Conservation (phyloP, 805 yeast species). For the Kluyveromyces nonfermentans region DNA sequence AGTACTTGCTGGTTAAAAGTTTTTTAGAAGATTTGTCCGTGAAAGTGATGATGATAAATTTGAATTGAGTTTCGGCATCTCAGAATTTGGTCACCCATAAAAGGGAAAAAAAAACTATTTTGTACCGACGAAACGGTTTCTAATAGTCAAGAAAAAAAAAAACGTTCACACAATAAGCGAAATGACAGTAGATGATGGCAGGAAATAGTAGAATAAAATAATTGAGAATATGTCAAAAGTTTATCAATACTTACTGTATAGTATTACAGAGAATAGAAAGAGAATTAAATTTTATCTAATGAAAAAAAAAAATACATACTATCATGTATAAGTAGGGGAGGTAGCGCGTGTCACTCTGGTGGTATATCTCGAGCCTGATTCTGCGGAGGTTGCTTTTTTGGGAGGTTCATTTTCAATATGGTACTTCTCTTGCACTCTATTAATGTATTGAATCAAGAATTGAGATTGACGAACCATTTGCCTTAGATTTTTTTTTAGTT, state of each 20-base stretch:
- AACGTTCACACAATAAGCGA: not conserved
- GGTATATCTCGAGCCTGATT: conserved; percentile 8
- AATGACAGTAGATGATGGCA: not conserved
- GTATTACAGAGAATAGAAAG: not conserved
- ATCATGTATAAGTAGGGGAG: conserved; percentile 3
- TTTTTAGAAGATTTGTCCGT: not conserved
- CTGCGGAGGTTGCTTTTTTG: conserved; percentile 5
- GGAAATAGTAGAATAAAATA: too few species aligned
- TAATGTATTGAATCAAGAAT: conserved; percentile 17
- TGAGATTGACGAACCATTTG: conserved; percentile 10
- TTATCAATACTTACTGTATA: not conserved
- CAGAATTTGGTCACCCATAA: not conserved
- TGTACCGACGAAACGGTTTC: not conserved
- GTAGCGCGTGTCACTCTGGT: conserved; percentile 5
- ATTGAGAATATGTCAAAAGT: not conserved
- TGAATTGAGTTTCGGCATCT: not conserved
- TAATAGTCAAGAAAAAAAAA: not conserved
- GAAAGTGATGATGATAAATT: not conserved
- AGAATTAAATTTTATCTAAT: not conserved
- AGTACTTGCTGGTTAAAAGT: not conserved
- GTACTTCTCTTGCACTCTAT: conserved; percentile 13
- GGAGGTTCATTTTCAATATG: conserved; percentile 6
- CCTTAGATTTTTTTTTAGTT: conserved; percentile 10
- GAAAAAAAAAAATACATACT: too few species aligned
- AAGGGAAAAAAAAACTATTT: not conserved